These are phyloP conservation scores for Prunella vulgaris DNA, from an alignment of 257 asterid species.

Conservation along the genomic window DNA sequence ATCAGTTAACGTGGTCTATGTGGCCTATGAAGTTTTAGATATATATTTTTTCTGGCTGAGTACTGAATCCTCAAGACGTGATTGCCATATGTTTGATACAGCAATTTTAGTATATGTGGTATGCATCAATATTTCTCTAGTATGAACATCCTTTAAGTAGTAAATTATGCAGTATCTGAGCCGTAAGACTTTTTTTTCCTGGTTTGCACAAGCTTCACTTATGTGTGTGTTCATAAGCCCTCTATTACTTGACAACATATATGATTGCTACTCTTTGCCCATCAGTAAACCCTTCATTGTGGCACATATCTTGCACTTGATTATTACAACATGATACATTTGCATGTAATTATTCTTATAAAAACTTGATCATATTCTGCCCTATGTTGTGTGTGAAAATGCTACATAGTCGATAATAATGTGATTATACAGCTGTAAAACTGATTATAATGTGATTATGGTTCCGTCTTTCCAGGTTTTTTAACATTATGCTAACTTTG, in stretches of 20 bases:
- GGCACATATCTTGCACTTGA: background rate
- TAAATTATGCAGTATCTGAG: background rate
- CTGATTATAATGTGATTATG: background rate
- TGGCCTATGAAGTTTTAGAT: background rate
- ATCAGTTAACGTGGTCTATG: background rate
- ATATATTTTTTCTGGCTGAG: background rate
- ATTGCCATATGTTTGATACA: background rate
- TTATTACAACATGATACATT: background rate
- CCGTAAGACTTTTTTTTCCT: background rate
- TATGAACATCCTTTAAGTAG: background rate
- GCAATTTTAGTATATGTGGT: background rate
- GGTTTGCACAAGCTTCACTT: background rate
- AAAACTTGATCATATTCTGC: background rate
- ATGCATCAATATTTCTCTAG: background rate
- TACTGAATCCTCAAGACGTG: background rate
- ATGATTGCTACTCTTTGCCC: background rate
- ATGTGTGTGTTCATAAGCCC: too few species aligned
- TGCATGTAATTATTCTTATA: background rate
- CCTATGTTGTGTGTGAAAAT: background rate
- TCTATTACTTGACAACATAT: background rate
- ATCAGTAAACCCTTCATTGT: background rate
- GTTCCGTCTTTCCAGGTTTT: constrained; percentile 7
- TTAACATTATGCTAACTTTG: constrained; percentile 26
- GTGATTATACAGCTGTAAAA: background rate
- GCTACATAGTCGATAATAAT: background rate